A percentile compares a stretch with the other conserved stretches of the same genome.
phyloP scores from a whole-genome alignment of 164 flowering plant species.

The Platanus orientalis region DNA sequence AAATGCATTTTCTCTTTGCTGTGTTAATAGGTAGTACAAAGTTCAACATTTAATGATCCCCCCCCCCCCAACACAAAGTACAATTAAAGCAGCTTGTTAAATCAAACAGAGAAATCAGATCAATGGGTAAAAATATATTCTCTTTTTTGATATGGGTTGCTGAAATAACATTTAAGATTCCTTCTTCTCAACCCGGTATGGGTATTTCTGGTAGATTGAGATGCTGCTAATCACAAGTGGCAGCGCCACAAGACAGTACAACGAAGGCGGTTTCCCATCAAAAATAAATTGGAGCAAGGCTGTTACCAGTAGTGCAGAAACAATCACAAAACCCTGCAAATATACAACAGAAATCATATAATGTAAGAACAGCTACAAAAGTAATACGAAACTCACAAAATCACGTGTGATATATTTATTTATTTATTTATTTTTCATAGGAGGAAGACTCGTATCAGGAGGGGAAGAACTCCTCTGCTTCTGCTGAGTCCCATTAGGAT shows the following conservation, averaged over 20 bases:
- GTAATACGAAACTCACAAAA: background rate
- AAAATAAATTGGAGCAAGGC: constrained; percentile 86
- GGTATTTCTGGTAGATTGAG: constrained; percentile 85
- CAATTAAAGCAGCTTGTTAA: too few relatives aligned
- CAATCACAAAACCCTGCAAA: constrained; percentile 96
- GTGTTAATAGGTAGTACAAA: too few relatives aligned
- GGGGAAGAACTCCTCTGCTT: background rate
- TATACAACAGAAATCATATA: background rate
- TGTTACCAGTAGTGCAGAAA: constrained; percentile 92
- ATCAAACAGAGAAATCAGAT: too few relatives aligned
- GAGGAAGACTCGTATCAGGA: background rate
- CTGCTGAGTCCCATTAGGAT: background rate
- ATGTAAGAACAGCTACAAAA: background rate
- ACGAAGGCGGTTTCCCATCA: constrained; percentile 93
- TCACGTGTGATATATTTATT: too few relatives aligned
- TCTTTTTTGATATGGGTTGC: background rate
- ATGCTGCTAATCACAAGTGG: constrained; percentile 87
- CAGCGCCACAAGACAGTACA: constrained; percentile 69
- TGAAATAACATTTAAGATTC: constrained; percentile 30
- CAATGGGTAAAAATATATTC: background rate
- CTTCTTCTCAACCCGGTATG: constrained; percentile 73
- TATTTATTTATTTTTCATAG: background rate
- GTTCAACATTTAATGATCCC: too few relatives aligned
- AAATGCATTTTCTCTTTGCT: too few relatives aligned
- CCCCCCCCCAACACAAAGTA: too few relatives aligned